phyloP scores from a whole-genome alignment of 306 rosid species.

The Pyrus pyrifolia region DNA sequence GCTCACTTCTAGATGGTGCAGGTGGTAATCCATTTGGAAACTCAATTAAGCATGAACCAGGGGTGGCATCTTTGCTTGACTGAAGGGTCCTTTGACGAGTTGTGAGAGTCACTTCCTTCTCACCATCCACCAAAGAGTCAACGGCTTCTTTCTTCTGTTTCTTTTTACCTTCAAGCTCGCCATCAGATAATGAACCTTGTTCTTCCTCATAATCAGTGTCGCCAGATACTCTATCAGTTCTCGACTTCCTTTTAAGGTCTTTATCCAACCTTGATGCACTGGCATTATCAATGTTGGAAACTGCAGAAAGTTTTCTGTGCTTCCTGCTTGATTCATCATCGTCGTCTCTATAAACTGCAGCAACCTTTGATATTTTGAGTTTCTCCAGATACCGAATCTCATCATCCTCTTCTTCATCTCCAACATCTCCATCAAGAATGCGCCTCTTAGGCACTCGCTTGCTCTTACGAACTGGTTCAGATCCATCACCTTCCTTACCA shows the following conservation, averaged over 20 bases:
- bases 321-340: constrained; percentile 77
- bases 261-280: constrained; percentile 31
- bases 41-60: constrained; percentile 63
- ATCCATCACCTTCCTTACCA: constrained; percentile 47
- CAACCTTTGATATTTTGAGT: constrained; percentile 65
- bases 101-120: constrained; percentile 72
- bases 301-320: constrained; percentile 70
- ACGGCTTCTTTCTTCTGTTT: constrained; percentile 74
- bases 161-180: constrained; percentile 59
- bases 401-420: constrained; percentile 64
- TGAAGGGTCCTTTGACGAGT: constrained; percentile 89
- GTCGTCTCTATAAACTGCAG: constrained; percentile 50
- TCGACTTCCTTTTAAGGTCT: constrained; percentile 37
- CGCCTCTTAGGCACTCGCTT: constrained; percentile 76
- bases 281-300: constrained; percentile 52
- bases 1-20: constrained; percentile 91
- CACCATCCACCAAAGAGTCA: constrained; percentile 60
- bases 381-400: constrained; percentile 92
- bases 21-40: constrained; percentile 98
- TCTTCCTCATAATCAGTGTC: constrained; percentile 56
- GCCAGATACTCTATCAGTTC: constrained; percentile 25
- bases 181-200: constrained; percentile 67
- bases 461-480: constrained; percentile 76
- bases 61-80: constrained; percentile 70
- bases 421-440: constrained; percentile 57